Percentiles rank a stretch among this genome's conserved stretches.
These are phyloP conservation scores for Senecio squalidus DNA, from an alignment of 140 eudicot genomes.

Conservation along the genomic window DNA sequence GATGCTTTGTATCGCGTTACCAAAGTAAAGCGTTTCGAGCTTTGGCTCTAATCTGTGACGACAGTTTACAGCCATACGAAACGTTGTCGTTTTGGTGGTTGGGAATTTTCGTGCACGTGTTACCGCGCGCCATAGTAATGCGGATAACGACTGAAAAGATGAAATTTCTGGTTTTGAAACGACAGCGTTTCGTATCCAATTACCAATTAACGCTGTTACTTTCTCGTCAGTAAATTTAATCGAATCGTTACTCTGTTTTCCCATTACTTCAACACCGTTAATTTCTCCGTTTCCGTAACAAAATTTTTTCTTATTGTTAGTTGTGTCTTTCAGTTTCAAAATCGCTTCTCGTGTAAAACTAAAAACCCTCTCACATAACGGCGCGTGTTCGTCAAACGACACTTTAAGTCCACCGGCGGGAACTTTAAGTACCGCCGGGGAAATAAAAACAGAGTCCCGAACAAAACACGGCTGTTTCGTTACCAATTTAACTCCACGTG, in stretches of 20 bases:
- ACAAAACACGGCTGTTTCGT: conserved; percentile 44
- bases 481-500: conserved; percentile 39
- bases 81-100: conserved; percentile 62
- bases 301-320: conserved; percentile 32
- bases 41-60: conserved; percentile 90
- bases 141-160: conserved; percentile 75
- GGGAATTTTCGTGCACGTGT: conserved; percentile 87
- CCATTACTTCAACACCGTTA: conserved; percentile 59
- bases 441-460: conserved; percentile 62
- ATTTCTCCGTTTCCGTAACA: conserved; percentile 28
- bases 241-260: conserved; percentile 65
- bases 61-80: conserved; percentile 92
- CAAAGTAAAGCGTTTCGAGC: conserved; percentile 66
- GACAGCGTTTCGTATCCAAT: conserved; percentile 47
- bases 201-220: conserved; percentile 38
- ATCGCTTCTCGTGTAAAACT: conserved; percentile 71
- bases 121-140: conserved; percentile 79
- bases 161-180: conserved; percentile 59
- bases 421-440: conserved; percentile 53
- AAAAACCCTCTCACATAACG: conserved; percentile 65
- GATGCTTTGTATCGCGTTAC: conserved; percentile 89
- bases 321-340: conserved; percentile 44
- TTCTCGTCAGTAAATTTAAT: conserved; percentile 29
- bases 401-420: conserved; percentile 70
- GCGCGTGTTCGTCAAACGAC: conserved; percentile 57